Percentiles rank a stretch among this genome's conserved stretches.
These are phyloP conservation scores for Ceratocystis cubensis DNA, from an alignment of 2,329 filamentous ascomycete species.

Conservation along the genomic window DNA sequence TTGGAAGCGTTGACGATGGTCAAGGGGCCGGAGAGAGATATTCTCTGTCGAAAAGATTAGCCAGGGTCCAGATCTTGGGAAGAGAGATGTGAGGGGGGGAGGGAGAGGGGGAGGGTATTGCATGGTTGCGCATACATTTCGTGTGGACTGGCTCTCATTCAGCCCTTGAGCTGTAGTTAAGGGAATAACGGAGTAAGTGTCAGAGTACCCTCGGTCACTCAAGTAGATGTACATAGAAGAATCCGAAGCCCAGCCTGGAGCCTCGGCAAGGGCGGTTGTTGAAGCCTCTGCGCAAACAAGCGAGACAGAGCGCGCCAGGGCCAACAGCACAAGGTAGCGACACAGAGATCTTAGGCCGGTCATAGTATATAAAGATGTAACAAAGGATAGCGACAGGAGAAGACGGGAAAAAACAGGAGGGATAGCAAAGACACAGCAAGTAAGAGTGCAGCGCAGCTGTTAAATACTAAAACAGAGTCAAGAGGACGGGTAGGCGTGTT, in stretches of 20 bases:
- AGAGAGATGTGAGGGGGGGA: neutral
- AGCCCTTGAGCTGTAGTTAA: constrained; percentile 33
- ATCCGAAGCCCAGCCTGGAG: constrained; percentile 3
- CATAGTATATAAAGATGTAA: neutral
- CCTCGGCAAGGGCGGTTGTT: neutral
- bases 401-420: neutral
- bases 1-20: constrained; percentile 34
- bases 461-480: neutral
- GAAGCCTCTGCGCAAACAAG: neutral
- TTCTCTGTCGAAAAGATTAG: constrained; percentile 5
- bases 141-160: constrained; percentile 30
- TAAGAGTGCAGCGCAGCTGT: neutral
- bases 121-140: constrained; percentile 29
- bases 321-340: constrained; percentile 2
- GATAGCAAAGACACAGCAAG: neutral
- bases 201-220: constrained; percentile 15
- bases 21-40: constrained; percentile 33
- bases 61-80: neutral
- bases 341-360: neutral
- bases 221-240: constrained; percentile 2
- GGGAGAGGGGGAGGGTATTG: neutral
- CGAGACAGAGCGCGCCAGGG: neutral
- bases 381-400: neutral
- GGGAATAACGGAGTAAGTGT: constrained; percentile 34
- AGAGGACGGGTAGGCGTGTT: neutral